Evolutionary conservation across 164 flowering plant genomes (phyloP), one percentile per base, ranked within the genome.

Genomic region (Berberis vulgaris): DNA sequence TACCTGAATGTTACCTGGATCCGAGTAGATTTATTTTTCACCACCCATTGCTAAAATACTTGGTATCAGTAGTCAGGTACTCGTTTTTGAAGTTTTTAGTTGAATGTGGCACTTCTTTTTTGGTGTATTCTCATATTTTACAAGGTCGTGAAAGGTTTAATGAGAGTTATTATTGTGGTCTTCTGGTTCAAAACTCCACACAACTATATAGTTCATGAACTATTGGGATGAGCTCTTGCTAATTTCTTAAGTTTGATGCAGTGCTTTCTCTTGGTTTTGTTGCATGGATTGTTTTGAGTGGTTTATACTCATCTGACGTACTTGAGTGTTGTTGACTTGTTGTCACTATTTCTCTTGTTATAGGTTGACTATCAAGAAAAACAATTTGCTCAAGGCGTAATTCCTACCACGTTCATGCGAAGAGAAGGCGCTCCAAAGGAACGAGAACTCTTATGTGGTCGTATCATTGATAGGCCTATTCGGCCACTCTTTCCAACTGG

Each of bases 331-430:
- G 12, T 4, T 10, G 45, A 46, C 26, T 49, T 50, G 5, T 40
- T 6, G 39, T 56, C 43, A 43, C 40, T 11, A 40, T 64, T 45
- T 49, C 4, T 44, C 50, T 59, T 45, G 58, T 52, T 69, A 41
- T 42, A 91, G 99, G 99, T 95, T 81, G 97, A 95, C 69, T 95
- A 95, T 73, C 93, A 85, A 82, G 99, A 95, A 78, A 95, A 87
- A 78, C 96, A 89, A 69, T 95, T 78, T 62, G 99, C 99, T 26
- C 96, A 81, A 84, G 94, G 99, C 62, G 75, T 87, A 62, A 95
- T 95, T 78, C 99, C 99, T 45, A 79, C 64, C 57, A 89, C 97
- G 40, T 91, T 71, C 62, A 95, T 83, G 96, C 73, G 97, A 47
- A 85, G 99, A 72, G 99, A 95, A 76, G 96, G 99, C 53, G 96